Evolutionary conservation across 192 early-diverging fungal species (phyloP), one percentile per base, ranked within the genome.

Genomic region (Borealophlyctis nickersoniae): DNA sequence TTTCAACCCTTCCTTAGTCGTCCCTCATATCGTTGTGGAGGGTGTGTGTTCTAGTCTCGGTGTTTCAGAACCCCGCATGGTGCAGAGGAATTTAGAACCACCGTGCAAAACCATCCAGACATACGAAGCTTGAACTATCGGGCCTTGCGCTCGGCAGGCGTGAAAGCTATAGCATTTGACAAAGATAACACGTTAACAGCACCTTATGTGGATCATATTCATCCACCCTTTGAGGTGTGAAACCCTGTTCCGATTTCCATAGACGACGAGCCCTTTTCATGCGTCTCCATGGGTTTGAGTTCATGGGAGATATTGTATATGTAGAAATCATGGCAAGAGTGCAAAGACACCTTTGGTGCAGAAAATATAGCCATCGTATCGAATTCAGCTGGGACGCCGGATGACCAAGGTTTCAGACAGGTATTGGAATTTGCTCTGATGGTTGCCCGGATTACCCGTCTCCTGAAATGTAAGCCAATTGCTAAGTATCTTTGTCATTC

Each of bases 101-200:
- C 55, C 48, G 31, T 30, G 27, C 45, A 16, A 56, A 16, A 34
- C 27, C 54, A 36, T 16, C 57, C 56, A 80, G 89, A 93, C 61
- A 84, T 93, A 50, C 82, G 88, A 4, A 56, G 72, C 5, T 82
- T 94, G 23, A 81, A 89, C 32, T 93, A 86, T 72, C 63, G 52
- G 2, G 56, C 64, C 23, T 72, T 95, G 22, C 79, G 76, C 48
- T 56, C 67, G 14, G 51, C 65, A 1, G 91, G 90, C 1, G 84
- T 95, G 60, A 62, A 70, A 27, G 88, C 84, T 30, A 68, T 96
- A n/a, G 91, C 82, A 2, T 98, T 95, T 73, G 95, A 98, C 73
- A 98, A 98, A 76, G 95, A 98, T 72, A 98, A 98, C 80, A 95
- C 92, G 28, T 69, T 98, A 7, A 93, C 95, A 0, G 80, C 81